Evolutionary conservation across 1,284 basidiomycete genomes (phyloP).

Genomic region (Peniophora sp.): DNA sequence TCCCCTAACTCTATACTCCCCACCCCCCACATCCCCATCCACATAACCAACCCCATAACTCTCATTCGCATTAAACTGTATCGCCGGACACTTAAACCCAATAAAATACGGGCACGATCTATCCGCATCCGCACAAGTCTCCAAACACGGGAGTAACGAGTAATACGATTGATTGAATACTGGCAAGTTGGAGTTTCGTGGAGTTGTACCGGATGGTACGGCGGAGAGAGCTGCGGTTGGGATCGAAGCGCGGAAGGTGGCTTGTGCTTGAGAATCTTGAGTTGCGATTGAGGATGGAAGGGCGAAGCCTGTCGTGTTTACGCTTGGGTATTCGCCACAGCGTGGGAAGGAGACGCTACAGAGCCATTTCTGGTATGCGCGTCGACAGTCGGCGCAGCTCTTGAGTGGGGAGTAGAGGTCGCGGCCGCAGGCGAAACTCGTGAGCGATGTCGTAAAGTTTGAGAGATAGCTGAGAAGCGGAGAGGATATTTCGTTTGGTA

Average conservation of each 20-base stretch:
- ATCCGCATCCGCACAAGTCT: constrained; percentile 67
- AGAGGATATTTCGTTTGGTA: constrained; percentile 41
- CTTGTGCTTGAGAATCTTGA: constrained; percentile 14
- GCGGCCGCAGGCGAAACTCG: constrained; percentile 70
- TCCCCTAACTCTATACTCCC: constrained; percentile 32
- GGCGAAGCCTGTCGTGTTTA: constrained; percentile 22
- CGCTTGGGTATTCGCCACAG: constrained; percentile 44
- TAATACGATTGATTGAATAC: constrained; percentile 37
- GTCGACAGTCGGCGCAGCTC: constrained; percentile 69
- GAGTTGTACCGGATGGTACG: background rate
- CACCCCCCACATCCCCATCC: constrained; percentile 30
- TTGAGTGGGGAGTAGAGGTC: constrained; percentile 76
- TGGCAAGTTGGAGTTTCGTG: constrained; percentile 42
- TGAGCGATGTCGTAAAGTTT: constrained; percentile 69
- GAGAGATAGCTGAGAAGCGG: constrained; percentile 53
- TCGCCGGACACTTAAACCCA: constrained; percentile 63
- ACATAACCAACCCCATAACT: constrained; percentile 76
- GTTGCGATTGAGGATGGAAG: constrained; percentile 20
- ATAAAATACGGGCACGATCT: constrained; percentile 71
- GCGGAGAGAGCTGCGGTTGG: constrained; percentile 29
- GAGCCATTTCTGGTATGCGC: constrained; percentile 73
- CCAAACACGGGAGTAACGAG: constrained; percentile 70
- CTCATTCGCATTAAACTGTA: constrained; percentile 51
- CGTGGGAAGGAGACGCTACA: constrained; percentile 68
- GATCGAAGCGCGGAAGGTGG: constrained; percentile 32